These are phyloP conservation scores for Achaetomium macrosporum DNA, from an alignment of 2,329 filamentous ascomycete species.

Conservation along the genomic window DNA sequence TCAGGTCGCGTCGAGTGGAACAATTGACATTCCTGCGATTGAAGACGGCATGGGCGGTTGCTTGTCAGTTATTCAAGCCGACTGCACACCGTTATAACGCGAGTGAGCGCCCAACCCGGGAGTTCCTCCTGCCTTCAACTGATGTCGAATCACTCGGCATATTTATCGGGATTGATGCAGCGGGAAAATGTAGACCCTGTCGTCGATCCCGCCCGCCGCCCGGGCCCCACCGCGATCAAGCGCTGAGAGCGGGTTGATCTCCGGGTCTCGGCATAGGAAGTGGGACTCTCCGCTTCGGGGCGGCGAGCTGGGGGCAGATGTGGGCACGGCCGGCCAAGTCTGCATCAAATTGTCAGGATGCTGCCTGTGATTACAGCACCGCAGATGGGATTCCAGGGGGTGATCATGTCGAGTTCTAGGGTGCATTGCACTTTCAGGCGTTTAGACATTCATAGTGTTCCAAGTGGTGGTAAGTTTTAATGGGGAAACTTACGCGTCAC, in stretches of 20 bases:
- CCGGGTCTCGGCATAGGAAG: neutral
- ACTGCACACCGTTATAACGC: constrained; percentile 2
- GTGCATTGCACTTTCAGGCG: too few relatives aligned
- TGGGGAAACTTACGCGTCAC: too few relatives aligned
- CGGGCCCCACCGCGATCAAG: neutral
- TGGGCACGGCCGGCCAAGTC: too few relatives aligned
- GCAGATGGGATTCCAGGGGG: too few relatives aligned
- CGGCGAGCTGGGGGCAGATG: neutral
- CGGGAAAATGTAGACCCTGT: constrained; percentile 28
- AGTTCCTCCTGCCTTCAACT: neutral
- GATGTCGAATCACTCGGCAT: constrained; percentile 21
- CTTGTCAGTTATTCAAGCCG: constrained; percentile 8
- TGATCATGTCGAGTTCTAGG: too few relatives aligned
- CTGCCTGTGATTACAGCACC: too few relatives aligned
- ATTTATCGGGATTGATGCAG: constrained; percentile 20
- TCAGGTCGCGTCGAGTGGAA: constrained; percentile 3
- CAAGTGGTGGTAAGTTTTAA: neutral
- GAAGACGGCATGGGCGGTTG: neutral
- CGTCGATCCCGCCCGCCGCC: constrained; percentile 6
- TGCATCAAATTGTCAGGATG: too few relatives aligned
- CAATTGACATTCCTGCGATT: neutral
- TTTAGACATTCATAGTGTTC: neutral
- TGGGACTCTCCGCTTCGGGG: constrained; percentile 4
- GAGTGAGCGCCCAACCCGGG: constrained; percentile 6
- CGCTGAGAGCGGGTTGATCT: neutral